phyloP scores from a whole-genome alignment of 257 asterid species.

The Lavandula angustifolia region DNA sequence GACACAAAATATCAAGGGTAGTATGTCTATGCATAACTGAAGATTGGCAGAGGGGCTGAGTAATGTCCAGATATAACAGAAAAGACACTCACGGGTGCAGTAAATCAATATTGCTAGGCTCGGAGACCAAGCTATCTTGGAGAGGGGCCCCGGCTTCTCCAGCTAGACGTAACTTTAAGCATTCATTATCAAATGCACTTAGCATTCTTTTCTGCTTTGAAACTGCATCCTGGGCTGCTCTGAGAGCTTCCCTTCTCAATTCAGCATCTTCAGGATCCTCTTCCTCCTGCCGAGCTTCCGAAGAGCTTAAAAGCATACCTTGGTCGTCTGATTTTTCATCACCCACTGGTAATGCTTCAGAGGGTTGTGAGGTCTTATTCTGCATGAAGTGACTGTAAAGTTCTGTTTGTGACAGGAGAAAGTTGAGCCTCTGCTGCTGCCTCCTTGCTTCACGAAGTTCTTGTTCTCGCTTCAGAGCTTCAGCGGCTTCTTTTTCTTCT shows the following conservation, averaged over 20 bases:
- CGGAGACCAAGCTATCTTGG: constrained; percentile 68
- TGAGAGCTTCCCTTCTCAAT: constrained; percentile 89
- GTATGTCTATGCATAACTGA: constrained; percentile 6
- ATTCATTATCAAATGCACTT: constrained; percentile 84
- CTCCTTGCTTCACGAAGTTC: constrained; percentile 99
- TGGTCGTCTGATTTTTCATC: constrained; percentile 55
- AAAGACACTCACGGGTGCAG: constrained; percentile 82
- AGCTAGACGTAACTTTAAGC: constrained; percentile 67
- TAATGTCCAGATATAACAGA: constrained; percentile 1
- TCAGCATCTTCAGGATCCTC: constrained; percentile 96
- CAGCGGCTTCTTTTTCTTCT: constrained; percentile 99
- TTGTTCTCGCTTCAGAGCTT: constrained; percentile 97
- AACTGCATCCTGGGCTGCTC: constrained; percentile 99
- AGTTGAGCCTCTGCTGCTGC: constrained; percentile 98
- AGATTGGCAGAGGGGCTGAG: not conserved
- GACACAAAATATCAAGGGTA: not conserved
- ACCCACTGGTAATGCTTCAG: constrained; percentile 54
- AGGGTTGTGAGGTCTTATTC: constrained; percentile 71
- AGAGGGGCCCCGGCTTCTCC: constrained; percentile 59
- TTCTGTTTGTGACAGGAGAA: constrained; percentile 95
- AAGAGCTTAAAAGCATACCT: constrained; percentile 39
- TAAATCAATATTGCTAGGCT: constrained; percentile 79
- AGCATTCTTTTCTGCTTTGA: constrained; percentile 93
- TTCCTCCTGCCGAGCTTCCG: constrained; percentile 67
- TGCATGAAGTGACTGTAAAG: constrained; percentile 99